These are phyloP conservation scores for Solanum clarkiae DNA, from an alignment of 257 asterid species.

Conservation along the genomic window DNA sequence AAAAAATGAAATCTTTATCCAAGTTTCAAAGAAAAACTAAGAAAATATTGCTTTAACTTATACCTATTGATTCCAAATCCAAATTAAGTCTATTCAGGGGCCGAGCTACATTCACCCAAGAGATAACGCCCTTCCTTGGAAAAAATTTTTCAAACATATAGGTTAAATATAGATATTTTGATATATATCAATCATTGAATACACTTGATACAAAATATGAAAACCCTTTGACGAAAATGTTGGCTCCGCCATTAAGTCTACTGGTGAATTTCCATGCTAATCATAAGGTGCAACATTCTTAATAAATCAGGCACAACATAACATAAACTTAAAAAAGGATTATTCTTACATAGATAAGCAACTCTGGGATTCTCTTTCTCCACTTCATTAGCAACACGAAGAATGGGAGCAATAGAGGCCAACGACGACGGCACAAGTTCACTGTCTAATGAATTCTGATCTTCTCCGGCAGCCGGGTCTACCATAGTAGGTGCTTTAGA, in stretches of 20 bases:
- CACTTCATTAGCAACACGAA: slow-evolving; percentile 86
- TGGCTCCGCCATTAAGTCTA: no score
- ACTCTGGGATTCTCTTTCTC: slow-evolving; percentile 54
- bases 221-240: no score
- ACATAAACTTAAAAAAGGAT: not conserved
- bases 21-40: not conserved
- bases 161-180: no score
- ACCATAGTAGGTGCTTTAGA: slow-evolving; percentile 52
- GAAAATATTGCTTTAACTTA: not conserved
- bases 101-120: no score
- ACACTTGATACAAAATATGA: no score
- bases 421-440: slow-evolving; percentile 91
- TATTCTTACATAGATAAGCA: slow-evolving; percentile 69
- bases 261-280: not conserved
- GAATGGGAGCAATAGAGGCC: slow-evolving; percentile 75
- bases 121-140: no score
- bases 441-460: slow-evolving; percentile 55
- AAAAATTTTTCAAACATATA: no score
- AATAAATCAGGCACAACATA: not conserved
- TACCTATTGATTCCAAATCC: no score
- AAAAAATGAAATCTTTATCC: not conserved
- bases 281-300: not conserved
- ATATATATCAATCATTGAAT: no score
- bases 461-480: slow-evolving; percentile 46
- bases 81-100: no score